These are phyloP conservation scores for Nothophaeocryptopus gaeumannii DNA, from an alignment of 2,329 filamentous ascomycete genomes.

Conservation along the genomic window DNA sequence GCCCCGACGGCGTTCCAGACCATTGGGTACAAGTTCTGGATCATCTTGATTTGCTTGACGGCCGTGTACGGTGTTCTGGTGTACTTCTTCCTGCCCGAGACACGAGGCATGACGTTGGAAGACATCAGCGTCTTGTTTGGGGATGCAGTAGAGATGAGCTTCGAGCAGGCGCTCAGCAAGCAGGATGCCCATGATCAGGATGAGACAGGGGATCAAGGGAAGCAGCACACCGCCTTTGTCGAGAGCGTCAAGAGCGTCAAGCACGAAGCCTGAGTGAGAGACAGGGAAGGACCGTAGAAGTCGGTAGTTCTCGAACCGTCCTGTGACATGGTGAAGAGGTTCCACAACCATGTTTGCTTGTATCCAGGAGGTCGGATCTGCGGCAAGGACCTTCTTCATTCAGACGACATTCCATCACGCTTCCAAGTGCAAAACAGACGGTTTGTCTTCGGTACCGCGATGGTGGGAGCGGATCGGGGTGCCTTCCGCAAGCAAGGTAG, in stretches of 20 bases:
- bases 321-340: too few relatives aligned
- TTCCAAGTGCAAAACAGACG: too few relatives aligned
- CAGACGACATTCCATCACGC: too few relatives aligned
- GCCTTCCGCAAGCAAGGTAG: background rate
- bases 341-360: too few relatives aligned
- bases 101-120: constrained; percentile 13
- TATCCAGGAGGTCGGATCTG: too few relatives aligned
- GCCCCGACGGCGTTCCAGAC: constrained; percentile 17
- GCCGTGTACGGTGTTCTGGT: too few relatives aligned
- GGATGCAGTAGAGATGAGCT: constrained; percentile 18
- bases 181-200: background rate
- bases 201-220: background rate
- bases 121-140: constrained; percentile 18
- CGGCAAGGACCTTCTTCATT: too few relatives aligned
- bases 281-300: too few relatives aligned
- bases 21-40: constrained; percentile 19
- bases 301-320: too few relatives aligned
- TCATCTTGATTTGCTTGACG: constrained; percentile 13
- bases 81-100: too few relatives aligned
- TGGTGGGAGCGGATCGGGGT: too few relatives aligned
- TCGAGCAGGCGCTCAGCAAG: constrained; percentile 17
- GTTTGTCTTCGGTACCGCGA: too few relatives aligned
- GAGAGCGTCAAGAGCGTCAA: constrained; percentile 30
- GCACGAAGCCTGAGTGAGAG: constrained; percentile 4
- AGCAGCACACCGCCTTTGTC: background rate